phyloP scores from a whole-genome alignment of 805 yeast species.

The Dipodascus geniculatus region DNA sequence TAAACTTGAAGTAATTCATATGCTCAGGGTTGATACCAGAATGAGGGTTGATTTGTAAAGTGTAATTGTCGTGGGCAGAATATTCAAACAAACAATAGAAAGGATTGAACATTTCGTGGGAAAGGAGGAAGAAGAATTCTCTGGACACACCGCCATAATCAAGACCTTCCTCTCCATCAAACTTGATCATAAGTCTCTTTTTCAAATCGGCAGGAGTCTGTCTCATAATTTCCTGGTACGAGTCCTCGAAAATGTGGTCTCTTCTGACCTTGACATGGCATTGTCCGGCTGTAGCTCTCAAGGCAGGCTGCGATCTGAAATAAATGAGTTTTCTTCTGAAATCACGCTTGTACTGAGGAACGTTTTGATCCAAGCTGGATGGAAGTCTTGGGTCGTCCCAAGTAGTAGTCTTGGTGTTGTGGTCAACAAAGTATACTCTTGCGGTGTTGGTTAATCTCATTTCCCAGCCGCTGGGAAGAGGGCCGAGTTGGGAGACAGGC shows the following conservation, averaged over 20 bases:
- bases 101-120: constrained; percentile 98
- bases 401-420: constrained; percentile 96
- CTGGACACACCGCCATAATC: constrained; percentile 99
- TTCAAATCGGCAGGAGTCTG: constrained; percentile 97
- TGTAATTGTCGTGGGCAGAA: constrained; percentile 95
- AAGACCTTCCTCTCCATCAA: constrained; percentile 98
- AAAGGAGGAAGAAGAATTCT: constrained; percentile 90
- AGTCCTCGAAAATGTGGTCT: constrained; percentile 92
- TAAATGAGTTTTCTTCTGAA: constrained; percentile 95
- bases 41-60: constrained; percentile 94
- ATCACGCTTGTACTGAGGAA: constrained; percentile 98
- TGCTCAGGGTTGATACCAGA: constrained; percentile 97
- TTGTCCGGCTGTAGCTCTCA: constrained; percentile 95
- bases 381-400: constrained; percentile 99
- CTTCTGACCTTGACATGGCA: constrained; percentile 97
- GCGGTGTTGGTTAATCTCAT: constrained; percentile 99
- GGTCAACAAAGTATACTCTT: constrained; percentile 96
- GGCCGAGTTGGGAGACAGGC: constrained; percentile 95
- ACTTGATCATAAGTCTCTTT: constrained; percentile 94
- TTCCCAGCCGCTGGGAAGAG: constrained; percentile 98
- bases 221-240: constrained; percentile 97
- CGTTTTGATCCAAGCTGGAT: constrained; percentile 92
- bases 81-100: constrained; percentile 94
- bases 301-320: constrained; percentile 96
- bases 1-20: constrained; percentile 92